Evolutionary conservation across 306 rosid genomes (phyloP), one percentile per base, ranked within the genome.

Genomic region (Castanopsis chinensis): DNA sequence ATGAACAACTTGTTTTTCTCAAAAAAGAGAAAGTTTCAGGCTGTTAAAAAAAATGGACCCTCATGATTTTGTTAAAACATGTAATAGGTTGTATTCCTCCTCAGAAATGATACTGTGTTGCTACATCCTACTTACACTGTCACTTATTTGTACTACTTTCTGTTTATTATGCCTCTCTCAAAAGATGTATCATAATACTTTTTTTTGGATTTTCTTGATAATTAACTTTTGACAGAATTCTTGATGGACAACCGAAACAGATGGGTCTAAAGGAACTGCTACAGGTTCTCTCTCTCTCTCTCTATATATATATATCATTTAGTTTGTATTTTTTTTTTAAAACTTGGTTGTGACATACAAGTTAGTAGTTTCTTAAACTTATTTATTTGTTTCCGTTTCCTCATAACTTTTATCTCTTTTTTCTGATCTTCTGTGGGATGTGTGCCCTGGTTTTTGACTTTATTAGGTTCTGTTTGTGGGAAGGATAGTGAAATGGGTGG

Each of bases 181-280:
- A 58, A 13, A 59, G 59, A 55, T 74, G n/a, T 65, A 61, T 60
- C 64, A 54, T 57, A 25, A 41, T 32, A 70, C 55, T 37, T 71
- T 75, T 75, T 53, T 60, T 69, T 74, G 58, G 72, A 20, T 73
- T 57, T 60, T 6, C 59, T 75, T 85, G 32, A 64, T 64, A 56
- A 15, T 57, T 83, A 65, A 55, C 70, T 69, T 75, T 72, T 51
- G 76, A 78, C 87, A 95, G 99, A 60, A 93, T 95, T 76, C 91
- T 90, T 72, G 85, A 91, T 45, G 94, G 98, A 73, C 92, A 89
- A 79, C 99, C 99, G 64, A 93, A 88, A 80, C 91, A 65, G 74
- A 91, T 93, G 98, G 97, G 99, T 76, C 81, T 95, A 86, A 93
- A 91, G 94, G 96, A 93, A 79, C 74, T 93, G 54, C 86, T 93